Evolutionary conservation across 2,329 filamentous ascomycete species (phyloP), one percentile per base, ranked within the genome.

Genomic region (Colletotrichum echinochloae): DNA sequence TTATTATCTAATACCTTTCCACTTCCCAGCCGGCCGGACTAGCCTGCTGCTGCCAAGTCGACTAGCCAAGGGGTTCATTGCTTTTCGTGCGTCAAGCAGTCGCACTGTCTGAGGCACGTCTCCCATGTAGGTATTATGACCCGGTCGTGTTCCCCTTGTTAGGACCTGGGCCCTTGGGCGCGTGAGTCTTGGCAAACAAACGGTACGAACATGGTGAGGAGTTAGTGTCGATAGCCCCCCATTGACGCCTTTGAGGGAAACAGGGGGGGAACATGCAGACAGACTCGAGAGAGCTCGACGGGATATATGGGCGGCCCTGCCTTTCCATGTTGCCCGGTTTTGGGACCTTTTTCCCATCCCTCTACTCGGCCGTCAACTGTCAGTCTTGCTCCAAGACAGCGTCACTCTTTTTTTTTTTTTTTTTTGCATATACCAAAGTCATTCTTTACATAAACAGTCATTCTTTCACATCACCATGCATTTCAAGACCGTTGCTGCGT

Each of bases 401-500:
- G 67, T 70, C 67, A 70, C 44, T 70, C 63, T 49, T 70, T 70
- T 49, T 33, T 37, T 6, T 8, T 35, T 35, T 11, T 35, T 35
- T n/a, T n/a, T n/a, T n/a, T n/a, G 30, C 18, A 62, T 14, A 51
- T 55, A 35, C 41, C 35, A 39, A 61, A 66, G 66, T 65, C 66
- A 49, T 55, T 65, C 66, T 60, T 69, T 69, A 48, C 11, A 54
- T 48, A 59, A 59, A 65, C 48, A 59, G 23, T 46, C 46, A 41
- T 49, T 52, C 59, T 44, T 59, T 65, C 57, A 18, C 4, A 23
- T 57, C 33, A 55, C n/a, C 35, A 73, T 73, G 71, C 68, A 67
- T 65, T 46, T 65, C 69, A 65, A 67, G 52, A 65, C 69, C 30
- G 52, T 71, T 44, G 52, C 65, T 9, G 44, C 68, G 46, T 60